Conservation (phyloP, 2,329 filamentous ascomycete genomes). For the Ophiostoma tasmaniense region DNA sequence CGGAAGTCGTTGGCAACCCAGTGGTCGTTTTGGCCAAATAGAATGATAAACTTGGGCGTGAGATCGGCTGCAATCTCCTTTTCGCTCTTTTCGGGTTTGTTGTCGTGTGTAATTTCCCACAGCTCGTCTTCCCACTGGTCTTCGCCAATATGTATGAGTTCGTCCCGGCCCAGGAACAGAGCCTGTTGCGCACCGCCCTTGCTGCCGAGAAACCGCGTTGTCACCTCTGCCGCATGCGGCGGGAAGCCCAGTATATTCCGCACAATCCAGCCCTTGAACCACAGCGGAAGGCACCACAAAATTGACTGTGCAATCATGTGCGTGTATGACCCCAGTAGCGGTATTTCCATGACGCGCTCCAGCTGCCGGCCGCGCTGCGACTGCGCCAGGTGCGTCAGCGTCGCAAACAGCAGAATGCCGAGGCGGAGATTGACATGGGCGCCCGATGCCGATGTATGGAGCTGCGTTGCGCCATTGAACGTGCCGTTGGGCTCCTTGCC, state of each 20-base stretch:
- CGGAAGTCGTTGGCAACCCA: constrained; percentile 52
- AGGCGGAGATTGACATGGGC: constrained; percentile 34
- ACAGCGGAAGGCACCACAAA: constrained; percentile 35
- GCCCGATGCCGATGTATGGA: background rate
- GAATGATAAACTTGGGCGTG: constrained; percentile 47
- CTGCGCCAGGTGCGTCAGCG: constrained; percentile 59
- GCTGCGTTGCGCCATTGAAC: background rate
- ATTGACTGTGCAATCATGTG: constrained; percentile 35
- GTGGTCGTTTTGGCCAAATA: constrained; percentile 52
- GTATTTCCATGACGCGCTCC: constrained; percentile 34
- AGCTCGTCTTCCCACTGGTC: constrained; percentile 52
- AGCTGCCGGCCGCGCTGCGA: constrained; percentile 52
- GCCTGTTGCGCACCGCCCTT: constrained; percentile 52
- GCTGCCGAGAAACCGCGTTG: constrained; percentile 46
- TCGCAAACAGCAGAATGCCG: constrained; percentile 64
- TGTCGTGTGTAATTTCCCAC: constrained; percentile 37
- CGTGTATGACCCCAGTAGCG: constrained; percentile 34
- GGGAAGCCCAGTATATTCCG: constrained; percentile 37
- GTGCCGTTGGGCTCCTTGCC: background rate
- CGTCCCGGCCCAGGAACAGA: constrained; percentile 49
- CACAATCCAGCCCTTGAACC: constrained; percentile 37
- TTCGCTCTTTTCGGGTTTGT: background rate
- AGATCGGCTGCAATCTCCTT: background rate
- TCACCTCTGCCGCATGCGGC: constrained; percentile 39
- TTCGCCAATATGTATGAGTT: constrained; percentile 50